Evolutionary conservation across 768 basidiomycete species (phyloP), one percentile per base, ranked within the genome.

Genomic region (Agaricus bisporus): DNA sequence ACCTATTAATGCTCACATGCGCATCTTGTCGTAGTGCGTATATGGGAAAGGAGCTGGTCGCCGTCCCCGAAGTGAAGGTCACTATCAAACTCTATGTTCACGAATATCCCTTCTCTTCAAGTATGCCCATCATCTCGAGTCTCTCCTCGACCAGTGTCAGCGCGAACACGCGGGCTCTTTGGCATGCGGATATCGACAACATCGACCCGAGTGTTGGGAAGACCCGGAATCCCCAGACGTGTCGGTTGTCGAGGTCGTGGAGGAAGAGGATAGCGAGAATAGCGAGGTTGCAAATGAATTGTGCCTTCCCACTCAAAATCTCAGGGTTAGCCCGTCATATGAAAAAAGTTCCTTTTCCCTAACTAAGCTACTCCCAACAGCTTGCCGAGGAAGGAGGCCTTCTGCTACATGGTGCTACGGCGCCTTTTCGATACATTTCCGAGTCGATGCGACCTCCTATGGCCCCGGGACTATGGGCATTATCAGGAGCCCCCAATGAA

Each of bases 61-160:
- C 25, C 69, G 71, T 54, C 71, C 71, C 36, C 70, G 72, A 42
- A 75, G 72, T 11, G 74, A 76, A 63, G 72, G 72, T 20, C 72
- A 74, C 49, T 75, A 75, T 49, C 73, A 77, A 58, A 70, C 74
- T 4, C 66, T 77, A 64, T 64, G 70, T 45, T 73, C 75, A 58
- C 67, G 68, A 26, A 66, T 66, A 14, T 66, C 72, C 48, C 72
- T 71, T 4, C 66, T 75, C 2, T 64, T 68, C 53, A 66, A 67
- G 51, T 77, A 77, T 56, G 67, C 69, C 14, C 65, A 69, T 32
- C 64, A 70, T 32, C 69, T 77, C 26, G 73, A 77, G 60, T 71
- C 73, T 1, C 60, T 70, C 48, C 61, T 79, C 12, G 74, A 74
- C n/a, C 65, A 68, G 54, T 76, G 70, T 58, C 66, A 63, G 22